Conservation (phyloP, 345 rosid genomes). For the Diplotaxis tenuifolia region DNA sequence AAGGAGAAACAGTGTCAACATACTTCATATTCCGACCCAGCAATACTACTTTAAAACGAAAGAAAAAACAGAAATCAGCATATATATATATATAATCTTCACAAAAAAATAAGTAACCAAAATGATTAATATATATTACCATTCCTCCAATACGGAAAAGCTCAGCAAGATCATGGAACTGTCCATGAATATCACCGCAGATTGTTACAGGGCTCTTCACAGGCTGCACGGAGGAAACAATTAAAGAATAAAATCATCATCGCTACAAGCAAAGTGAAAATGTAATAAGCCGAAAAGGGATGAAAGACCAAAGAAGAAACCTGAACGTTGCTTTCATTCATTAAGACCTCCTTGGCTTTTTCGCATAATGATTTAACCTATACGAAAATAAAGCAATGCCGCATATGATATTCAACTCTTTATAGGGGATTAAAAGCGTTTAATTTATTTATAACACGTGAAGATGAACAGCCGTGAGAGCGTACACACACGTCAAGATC, state of each 20-base stretch:
- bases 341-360: constrained; percentile 91
- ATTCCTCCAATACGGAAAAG: constrained; percentile 95
- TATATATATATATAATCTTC: no score
- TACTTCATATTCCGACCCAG: constrained; percentile 1
- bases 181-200: constrained; percentile 97
- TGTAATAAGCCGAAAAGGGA: neutral
- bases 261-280: neutral
- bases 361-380: constrained; percentile 88
- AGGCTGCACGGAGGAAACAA: constrained; percentile 54
- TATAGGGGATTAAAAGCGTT: neutral
- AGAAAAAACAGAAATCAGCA: no score
- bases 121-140: constrained; percentile 41
- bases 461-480: neutral
- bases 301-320: constrained; percentile 39
- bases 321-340: constrained; percentile 99
- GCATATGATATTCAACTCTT: neutral
- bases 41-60: no score
- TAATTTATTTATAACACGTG: no score
- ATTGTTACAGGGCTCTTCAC: constrained; percentile 95
- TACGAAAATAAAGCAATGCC: constrained; percentile 1
- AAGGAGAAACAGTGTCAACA: neutral
- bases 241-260: neutral
- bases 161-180: constrained; percentile 98
- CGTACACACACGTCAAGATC: constrained; percentile 22
- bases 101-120: no score